Conservation (phyloP, 192 early-diverging fungal genomes). For the Pecoramyces ruminantium region DNA sequence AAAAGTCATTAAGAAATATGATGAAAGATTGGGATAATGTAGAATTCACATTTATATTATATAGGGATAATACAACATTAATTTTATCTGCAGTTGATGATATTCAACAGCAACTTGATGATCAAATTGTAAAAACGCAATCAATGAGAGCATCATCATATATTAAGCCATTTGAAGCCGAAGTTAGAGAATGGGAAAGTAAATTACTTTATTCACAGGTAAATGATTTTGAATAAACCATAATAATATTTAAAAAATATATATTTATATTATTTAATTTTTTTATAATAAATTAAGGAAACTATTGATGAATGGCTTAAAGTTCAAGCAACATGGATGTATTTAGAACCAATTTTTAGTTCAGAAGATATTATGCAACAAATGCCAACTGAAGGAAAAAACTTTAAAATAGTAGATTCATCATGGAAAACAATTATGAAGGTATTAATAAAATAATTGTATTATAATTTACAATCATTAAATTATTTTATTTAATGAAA, state of each 20-base stretch:
- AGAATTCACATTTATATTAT: constrained; percentile 30
- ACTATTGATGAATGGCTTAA: constrained; percentile 49
- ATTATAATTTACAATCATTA: too few relatives aligned
- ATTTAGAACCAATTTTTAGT: constrained; percentile 43
- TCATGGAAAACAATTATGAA: constrained; percentile 40
- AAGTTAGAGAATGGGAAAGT: constrained; percentile 44
- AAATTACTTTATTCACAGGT: constrained; percentile 28
- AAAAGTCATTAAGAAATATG: constrained; percentile 49
- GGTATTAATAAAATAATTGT: constrained; percentile 2
- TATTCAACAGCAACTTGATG: constrained; percentile 40
- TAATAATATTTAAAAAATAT: too few relatives aligned
- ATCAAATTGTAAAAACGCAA: constrained; percentile 50
- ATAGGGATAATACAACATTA: constrained; percentile 38
- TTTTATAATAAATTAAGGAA: constrained; percentile 8
- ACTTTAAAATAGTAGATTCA: constrained; percentile 37
- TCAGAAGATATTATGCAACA: constrained; percentile 53
- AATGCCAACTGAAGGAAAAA: constrained; percentile 47
- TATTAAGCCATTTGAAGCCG: constrained; percentile 42
- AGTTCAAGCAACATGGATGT: constrained; percentile 49
- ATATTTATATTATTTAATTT: too few relatives aligned
- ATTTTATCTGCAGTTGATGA: constrained; percentile 38
- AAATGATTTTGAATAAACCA: too few relatives aligned
- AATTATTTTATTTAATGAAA: neutral
- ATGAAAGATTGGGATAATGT: constrained; percentile 35
- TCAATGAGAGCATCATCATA: constrained; percentile 50